These are phyloP conservation scores for Dendrobium catenatum DNA, from an alignment of 106 monocot species.

Conservation along the genomic window DNA sequence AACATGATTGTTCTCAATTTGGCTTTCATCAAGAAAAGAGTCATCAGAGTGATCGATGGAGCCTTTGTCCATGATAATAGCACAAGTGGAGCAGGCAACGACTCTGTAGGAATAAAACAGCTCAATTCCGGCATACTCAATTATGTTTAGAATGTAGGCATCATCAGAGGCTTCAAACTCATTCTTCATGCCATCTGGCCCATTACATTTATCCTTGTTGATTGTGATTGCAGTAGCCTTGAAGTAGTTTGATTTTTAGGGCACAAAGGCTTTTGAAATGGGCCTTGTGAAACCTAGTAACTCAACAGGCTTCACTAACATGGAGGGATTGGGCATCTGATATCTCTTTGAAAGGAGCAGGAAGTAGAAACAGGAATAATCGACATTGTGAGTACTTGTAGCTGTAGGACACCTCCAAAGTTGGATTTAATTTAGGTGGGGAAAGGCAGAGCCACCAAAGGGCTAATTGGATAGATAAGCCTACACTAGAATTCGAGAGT, in stretches of 20 bases:
- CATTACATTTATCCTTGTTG: constrained; percentile 6
- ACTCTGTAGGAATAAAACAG: constrained; percentile 76
- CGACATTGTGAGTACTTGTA: constrained; percentile 2
- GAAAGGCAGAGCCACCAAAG: no score
- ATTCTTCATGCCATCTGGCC: background rate
- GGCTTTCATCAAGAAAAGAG: constrained; percentile 64
- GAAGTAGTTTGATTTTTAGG: constrained; percentile 7
- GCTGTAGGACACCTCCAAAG: no score
- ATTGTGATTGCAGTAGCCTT: background rate
- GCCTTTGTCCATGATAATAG: constrained; percentile 41
- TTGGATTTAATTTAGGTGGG: no score
- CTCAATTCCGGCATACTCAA: constrained; percentile 64
- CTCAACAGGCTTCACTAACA: background rate
- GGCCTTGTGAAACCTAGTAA: background rate
- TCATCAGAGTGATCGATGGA: constrained; percentile 73
- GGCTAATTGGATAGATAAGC: no score
- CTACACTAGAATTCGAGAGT: no score
- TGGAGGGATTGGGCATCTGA: background rate
- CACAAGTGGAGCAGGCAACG: constrained; percentile 77
- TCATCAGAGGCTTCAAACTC: constrained; percentile 13
- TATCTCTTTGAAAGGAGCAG: background rate
- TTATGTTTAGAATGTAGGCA: constrained; percentile 65
- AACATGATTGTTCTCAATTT: constrained; percentile 47
- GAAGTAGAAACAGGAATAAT: background rate
- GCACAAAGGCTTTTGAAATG: background rate